Evolutionary conservation across 306 rosid species (phyloP), one percentile per base, ranked within the genome.

Genomic region (Acacia crassicarpa): DNA sequence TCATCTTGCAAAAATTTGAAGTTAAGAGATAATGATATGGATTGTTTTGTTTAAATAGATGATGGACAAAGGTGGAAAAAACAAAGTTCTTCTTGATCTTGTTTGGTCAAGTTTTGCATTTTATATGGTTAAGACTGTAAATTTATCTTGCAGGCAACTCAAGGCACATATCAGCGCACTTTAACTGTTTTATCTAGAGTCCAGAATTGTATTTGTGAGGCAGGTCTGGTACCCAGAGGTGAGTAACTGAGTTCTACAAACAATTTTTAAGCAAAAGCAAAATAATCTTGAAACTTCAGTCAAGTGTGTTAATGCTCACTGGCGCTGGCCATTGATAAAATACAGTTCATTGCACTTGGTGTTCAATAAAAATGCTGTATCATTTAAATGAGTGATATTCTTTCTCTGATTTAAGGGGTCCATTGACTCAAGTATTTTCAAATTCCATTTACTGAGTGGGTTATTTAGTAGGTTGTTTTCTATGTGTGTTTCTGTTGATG

Each of bases 141-240:
- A 78, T 45, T 43, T 48, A 33, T 71, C 54, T 83, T 74, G 46
- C 91, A 95, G 99, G 99, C 94, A 81, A 87, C 87, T 48, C 98
- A 93, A 85, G 89, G 83, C 67, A 27, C 91, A 54, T 93, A 81
- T 77, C 97, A 95, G 81, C 92, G 91, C 76, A 86, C 92, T 30
- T 86, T 92, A 84, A 85, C 90, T 6, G 88, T 91, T 61, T 83
- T 95, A 73, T 89, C 91, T 69, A 87, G 97, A 89, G 91, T 92
- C 78, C 85, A 86, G 82, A 78, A 76, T 81, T 88, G 78, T 58
- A 73, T 95, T 48, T 80, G 84, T n/a, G 80, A 84, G 85, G 75
- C 80, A 20, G 88, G 90, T 81, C 74, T 88, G 76, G 48, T 91
- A 80, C 89, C 92, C n/a, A 77, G 51, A 85, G 99, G 98, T 91